Evolutionary conservation across 2,329 filamentous ascomycete genomes (phyloP), one percentile per base, ranked within the genome.

Genomic region (Ramichloridium luteum): DNA sequence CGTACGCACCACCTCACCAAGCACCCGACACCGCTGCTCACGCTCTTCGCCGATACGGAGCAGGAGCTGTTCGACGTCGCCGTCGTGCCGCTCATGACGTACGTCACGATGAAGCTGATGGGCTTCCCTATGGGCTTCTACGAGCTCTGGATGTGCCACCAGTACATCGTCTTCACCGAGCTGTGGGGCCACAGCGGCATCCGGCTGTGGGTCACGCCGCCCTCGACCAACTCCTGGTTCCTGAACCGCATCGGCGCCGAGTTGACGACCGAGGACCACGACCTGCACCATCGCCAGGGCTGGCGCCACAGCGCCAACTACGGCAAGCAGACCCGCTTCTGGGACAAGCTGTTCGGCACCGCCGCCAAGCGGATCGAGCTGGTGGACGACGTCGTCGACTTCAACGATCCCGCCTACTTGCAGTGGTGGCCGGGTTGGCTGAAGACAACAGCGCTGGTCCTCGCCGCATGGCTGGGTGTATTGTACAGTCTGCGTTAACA

Each of bases 1-100:
- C 57, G 60, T 32, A 64, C 59, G 1, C 61, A 64, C 36, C 61
- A 64, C 36, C 43, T 64, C 5, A 62, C 60, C 25, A 63, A 63
- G 35, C 60, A 64, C 31, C 60, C 60, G 3, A 62, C 59, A 30
- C 56, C 58, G 5, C 50, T 64, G 2, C 43, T 64, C 2, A 54
- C 57, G 0, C 43, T 58, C 4, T 64, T 62, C 41, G 59, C 61
- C 15, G 61, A 63, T 28, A 33, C 40, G 8, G 60, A 57, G 32
- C 61, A 64, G 34, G 60, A 63, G 30, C 43, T 62, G 6, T 60
- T 60, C 37, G 60, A 64, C 30, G 58, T 62, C 16, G 53, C 51
- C 4, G 56, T 53, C 12, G 55, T 64, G 5, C 61, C 61, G 0
- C 35, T 62, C n/a, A 37, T 61, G 26, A 53, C 61, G 1, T 64